phyloP scores from a whole-genome alignment of 495 filamentous ascomycete genomes.

The Neurospora intermedia region DNA sequence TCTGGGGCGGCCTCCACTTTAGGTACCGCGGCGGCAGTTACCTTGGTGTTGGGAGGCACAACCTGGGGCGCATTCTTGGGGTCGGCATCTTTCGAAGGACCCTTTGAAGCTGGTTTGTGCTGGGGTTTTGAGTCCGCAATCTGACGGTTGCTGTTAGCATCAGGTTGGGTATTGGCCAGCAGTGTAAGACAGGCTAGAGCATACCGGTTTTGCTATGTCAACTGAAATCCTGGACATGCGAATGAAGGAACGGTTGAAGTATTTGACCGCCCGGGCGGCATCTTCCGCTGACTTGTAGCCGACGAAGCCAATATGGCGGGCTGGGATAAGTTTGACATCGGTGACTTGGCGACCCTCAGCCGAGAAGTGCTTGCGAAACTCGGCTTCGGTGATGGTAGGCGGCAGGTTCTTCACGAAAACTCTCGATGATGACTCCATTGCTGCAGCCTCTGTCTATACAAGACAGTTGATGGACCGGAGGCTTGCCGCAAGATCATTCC shows the following conservation, averaged over 20 bases:
- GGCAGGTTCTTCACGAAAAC: slow-evolving; percentile 86
- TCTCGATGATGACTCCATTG: slow-evolving; percentile 66
- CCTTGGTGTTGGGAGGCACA: slow-evolving; percentile 5
- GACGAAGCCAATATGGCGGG: slow-evolving; percentile 88
- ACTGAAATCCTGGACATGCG: slow-evolving; percentile 93
- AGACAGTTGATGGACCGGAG: slow-evolving; percentile 9
- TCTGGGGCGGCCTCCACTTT: slow-evolving; percentile 10
- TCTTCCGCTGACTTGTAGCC: slow-evolving; percentile 79
- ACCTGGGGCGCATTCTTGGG: slow-evolving; percentile 3
- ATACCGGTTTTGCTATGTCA: slow-evolving; percentile 80
- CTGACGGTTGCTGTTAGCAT: slow-evolving; percentile 4
- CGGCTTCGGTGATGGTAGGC: slow-evolving; percentile 58
- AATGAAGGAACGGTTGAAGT: slow-evolving; percentile 91
- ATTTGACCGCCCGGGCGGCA: slow-evolving; percentile 72
- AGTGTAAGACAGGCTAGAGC: slow-evolving; percentile 14
- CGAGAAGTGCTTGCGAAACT: slow-evolving; percentile 81
- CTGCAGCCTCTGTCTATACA: slow-evolving; percentile 11
- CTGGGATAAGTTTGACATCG: slow-evolving; percentile 79
- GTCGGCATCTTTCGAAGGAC: slow-evolving; percentile 1
- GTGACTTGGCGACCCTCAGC: slow-evolving; percentile 61
- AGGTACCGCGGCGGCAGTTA: slow-evolving; percentile 3
- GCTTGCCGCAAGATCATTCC: slow-evolving; percentile 17
- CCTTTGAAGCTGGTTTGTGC: slow-evolving; percentile 5
- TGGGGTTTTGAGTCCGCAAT: slow-evolving; percentile 14
- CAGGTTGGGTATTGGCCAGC: not conserved